Evolutionary conservation across 2,329 filamentous ascomycete species (phyloP).

Genomic region (Xylaria sp.): DNA sequence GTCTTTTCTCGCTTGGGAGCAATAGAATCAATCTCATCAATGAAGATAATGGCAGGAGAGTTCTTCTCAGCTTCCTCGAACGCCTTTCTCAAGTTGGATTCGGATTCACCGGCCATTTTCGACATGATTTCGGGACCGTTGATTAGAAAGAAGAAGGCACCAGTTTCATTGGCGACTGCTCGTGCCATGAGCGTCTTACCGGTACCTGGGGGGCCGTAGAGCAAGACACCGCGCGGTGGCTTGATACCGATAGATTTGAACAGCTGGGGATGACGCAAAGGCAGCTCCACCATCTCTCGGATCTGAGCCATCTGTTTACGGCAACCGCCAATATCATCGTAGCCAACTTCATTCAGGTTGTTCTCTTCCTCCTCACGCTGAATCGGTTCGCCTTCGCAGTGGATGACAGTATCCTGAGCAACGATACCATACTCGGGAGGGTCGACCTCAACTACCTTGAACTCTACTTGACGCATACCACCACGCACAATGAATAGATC

Average conservation of each 20-base stretch:
- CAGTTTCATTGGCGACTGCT: slow-evolving; percentile 98
- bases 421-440: slow-evolving; percentile 99
- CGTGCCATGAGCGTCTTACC: slow-evolving; percentile 99
- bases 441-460: slow-evolving; percentile 99
- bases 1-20: slow-evolving; percentile 99
- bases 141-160: slow-evolving; percentile 99
- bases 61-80: slow-evolving; percentile 99
- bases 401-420: slow-evolving; percentile 97
- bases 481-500: slow-evolving; percentile 97
- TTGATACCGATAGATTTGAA: slow-evolving; percentile 99
- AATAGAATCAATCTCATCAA: slow-evolving; percentile 99
- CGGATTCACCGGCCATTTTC: slow-evolving; percentile 99
- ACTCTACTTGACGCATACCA: slow-evolving; percentile 99
- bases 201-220: slow-evolving; percentile 96
- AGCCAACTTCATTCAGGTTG: slow-evolving; percentile 98
- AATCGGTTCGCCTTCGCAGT: slow-evolving; percentile 95
- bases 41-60: slow-evolving; percentile 98
- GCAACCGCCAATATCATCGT: slow-evolving; percentile 99
- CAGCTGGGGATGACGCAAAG: slow-evolving; percentile 94
- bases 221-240: slow-evolving; percentile 95
- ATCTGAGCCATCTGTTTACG: slow-evolving; percentile 99
- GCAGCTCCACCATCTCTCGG: slow-evolving; percentile 96
- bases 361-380: slow-evolving; percentile 99
- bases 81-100: slow-evolving; percentile 98
- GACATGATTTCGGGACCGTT: slow-evolving; percentile 99